Evolutionary conservation across 768 basidiomycete species (phyloP), one percentile per base, ranked within the genome.

Genomic region (Cantharellus cinnabarinus): DNA sequence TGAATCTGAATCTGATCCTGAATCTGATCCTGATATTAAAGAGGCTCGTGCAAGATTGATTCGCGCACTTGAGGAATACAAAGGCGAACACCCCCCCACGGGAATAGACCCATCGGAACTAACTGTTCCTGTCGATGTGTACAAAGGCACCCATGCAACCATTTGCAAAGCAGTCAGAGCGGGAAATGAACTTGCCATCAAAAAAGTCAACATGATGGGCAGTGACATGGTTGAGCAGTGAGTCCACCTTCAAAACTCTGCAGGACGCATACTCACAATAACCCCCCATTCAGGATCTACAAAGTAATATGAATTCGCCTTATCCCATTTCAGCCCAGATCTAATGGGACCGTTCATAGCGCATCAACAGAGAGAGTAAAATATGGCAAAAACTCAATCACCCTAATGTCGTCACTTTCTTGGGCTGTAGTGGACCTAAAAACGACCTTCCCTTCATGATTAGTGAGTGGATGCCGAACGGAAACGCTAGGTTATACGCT

Each of bases 381-480:
- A 54, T 54, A 7, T 54, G 52, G 44, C 44, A 54, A 10, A 10
- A 37, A 37, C 52, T 54, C 10, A 54, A 54, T 37, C 52, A 54
- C 52, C 7, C 10, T 7, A 54, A 54, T 37, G 38, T 54, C 7
- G 52, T 54, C 10, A 10, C 52, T 37, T 54, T 54, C 35, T 7
- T 54, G 10, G 52, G 52, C 10, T 37, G 7, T 37, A 14, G 10
- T 54, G 52, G 52, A 37, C 52, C 52, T 14, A 54, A 37, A 29
- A 10, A 10, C 35, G 52, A 54, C 10, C 38, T 37, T 10, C 52
- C 52, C 7, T 10, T 14, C 38, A 54, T 54, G 7, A 37, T 54
- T 37, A 54, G 52, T 37, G 10, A 54, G 35, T 54, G 52, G 52
- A 54, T 54, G 52, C 52, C 52, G 38, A 54, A 54, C 52, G 52